A percentile compares a stretch with the other conserved stretches of the same genome.
Evolutionary conservation across 768 basidiomycete species (phyloP).

Genomic region (Leccinum arenicola): DNA sequence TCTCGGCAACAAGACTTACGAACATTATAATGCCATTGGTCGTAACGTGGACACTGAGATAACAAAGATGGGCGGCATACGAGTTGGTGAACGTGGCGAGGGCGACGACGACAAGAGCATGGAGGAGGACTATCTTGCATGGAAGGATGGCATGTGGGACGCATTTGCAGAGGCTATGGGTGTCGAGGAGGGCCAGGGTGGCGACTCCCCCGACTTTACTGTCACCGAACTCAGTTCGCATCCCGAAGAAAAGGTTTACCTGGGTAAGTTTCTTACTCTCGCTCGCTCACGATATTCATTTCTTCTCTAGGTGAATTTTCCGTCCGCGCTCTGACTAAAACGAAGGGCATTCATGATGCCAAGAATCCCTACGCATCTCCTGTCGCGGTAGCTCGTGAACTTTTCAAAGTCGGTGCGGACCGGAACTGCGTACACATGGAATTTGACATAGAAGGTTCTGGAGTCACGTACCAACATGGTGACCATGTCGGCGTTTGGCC

Average conservation of each 20-base stretch:
- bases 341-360: conserved; percentile 94
- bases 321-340: conserved; percentile 86
- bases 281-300: neutral
- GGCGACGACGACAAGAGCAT: conserved; percentile 99
- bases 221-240: conserved; percentile 80
- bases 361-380: conserved; percentile 97
- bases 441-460: conserved; percentile 90
- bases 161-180: conserved; percentile 77
- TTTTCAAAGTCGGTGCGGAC: conserved; percentile 70
- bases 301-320: conserved; percentile 78
- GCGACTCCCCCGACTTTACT: conserved; percentile 90
- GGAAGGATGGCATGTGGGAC: conserved; percentile 99
- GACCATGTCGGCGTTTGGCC: conserved; percentile 99
- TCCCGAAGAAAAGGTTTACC: conserved; percentile 87
- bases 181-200: conserved; percentile 95
- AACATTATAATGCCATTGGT: conserved; percentile 93
- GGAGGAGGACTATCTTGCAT: conserved; percentile 99
- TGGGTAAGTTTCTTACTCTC: conserved; percentile 53
- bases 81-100: conserved; percentile 89
- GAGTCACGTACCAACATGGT: conserved; percentile 98
- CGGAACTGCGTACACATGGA: conserved; percentile 96
- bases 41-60: conserved; percentile 74
- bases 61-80: conserved; percentile 73
- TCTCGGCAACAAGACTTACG: conserved; percentile 91
- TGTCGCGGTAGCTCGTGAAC: conserved; percentile 71